Evolutionary conservation across 2,329 filamentous ascomycete species (phyloP).

Genomic region (Fonsecaea multimorphosa): DNA sequence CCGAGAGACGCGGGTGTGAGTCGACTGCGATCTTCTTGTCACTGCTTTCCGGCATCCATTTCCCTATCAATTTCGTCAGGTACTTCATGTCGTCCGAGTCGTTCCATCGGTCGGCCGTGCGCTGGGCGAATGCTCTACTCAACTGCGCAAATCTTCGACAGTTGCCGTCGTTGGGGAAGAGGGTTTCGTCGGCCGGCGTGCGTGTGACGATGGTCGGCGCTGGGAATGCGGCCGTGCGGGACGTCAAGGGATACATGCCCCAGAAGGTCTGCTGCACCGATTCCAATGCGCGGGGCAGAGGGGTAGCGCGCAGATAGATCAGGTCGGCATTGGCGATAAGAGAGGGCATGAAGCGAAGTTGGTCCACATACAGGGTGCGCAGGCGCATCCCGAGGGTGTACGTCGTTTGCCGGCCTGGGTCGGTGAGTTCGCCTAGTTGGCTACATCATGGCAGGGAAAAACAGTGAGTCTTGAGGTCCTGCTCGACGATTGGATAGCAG

Average conservation of each 20-base stretch:
- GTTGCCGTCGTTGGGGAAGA: constrained; percentile 77
- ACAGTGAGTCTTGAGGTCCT: constrained; percentile 4
- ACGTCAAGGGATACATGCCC: constrained; percentile 71
- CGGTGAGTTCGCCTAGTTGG: constrained; percentile 71
- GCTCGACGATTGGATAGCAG: no score
- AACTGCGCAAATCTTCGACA: constrained; percentile 76
- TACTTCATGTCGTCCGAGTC: constrained; percentile 80
- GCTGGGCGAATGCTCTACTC: constrained; percentile 71
- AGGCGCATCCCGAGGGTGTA: constrained; percentile 71
- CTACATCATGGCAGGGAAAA: constrained; percentile 41
- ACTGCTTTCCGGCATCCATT: constrained; percentile 79
- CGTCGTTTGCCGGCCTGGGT: constrained; percentile 74
- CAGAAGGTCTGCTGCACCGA: constrained; percentile 77
- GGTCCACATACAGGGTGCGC: constrained; percentile 74
- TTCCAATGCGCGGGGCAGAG: constrained; percentile 76
- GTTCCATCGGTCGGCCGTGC: constrained; percentile 76
- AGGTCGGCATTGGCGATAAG: constrained; percentile 62
- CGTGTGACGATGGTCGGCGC: constrained; percentile 71
- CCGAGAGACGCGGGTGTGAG: constrained; percentile 79
- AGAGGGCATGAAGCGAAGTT: constrained; percentile 72
- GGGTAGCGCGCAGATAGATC: constrained; percentile 76
- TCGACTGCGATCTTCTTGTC: constrained; percentile 76
- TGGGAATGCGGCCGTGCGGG: constrained; percentile 60
- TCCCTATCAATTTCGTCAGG: constrained; percentile 75
- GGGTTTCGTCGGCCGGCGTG: constrained; percentile 72